A percentile compares a stretch with the other conserved stretches of the same genome.
Conservation (phyloP, 2,329 filamentous ascomycete species). For the Chalaropsis thielavioides region DNA sequence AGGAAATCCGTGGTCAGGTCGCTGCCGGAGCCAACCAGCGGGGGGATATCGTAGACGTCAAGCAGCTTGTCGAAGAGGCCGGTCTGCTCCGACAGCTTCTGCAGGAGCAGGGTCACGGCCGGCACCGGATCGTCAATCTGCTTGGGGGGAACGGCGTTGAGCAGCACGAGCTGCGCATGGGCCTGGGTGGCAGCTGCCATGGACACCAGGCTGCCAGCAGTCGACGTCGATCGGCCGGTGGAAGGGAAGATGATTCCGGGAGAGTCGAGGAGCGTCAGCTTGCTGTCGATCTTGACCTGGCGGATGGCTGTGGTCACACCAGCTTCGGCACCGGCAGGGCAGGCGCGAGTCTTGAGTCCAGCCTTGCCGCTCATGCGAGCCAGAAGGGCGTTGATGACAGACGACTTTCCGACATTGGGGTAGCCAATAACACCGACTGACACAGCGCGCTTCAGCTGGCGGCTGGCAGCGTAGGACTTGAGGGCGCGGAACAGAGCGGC, state of each 20-base stretch:
- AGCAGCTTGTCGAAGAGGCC: conserved; percentile 67
- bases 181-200: conserved; percentile 53
- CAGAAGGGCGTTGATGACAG: conserved; percentile 85
- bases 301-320: conserved; percentile 82
- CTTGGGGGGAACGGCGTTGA: conserved; percentile 86
- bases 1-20: conserved; percentile 83
- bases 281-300: conserved; percentile 86
- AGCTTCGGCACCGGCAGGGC: conserved; percentile 79
- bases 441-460: conserved; percentile 75
- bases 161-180: conserved; percentile 69
- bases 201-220: conserved; percentile 30
- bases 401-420: conserved; percentile 92
- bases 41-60: conserved; percentile 68
- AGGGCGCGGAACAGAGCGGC: conserved; percentile 74
- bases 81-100: conserved; percentile 57
- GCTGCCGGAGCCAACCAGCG: conserved; percentile 55
- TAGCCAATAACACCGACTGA: conserved; percentile 91
- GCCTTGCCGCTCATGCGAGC: conserved; percentile 55
- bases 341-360: conserved; percentile 44
- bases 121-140: conserved; percentile 87
- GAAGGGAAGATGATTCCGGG: conserved; percentile 90
- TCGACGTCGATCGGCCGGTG: conserved; percentile 29
- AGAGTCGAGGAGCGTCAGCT: conserved; percentile 83
- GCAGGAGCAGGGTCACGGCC: conserved; percentile 71
- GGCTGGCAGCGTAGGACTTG: conserved; percentile 72